phyloP scores from a whole-genome alignment of 2,329 filamentous ascomycete genomes.

The Pezicula radicicola region DNA sequence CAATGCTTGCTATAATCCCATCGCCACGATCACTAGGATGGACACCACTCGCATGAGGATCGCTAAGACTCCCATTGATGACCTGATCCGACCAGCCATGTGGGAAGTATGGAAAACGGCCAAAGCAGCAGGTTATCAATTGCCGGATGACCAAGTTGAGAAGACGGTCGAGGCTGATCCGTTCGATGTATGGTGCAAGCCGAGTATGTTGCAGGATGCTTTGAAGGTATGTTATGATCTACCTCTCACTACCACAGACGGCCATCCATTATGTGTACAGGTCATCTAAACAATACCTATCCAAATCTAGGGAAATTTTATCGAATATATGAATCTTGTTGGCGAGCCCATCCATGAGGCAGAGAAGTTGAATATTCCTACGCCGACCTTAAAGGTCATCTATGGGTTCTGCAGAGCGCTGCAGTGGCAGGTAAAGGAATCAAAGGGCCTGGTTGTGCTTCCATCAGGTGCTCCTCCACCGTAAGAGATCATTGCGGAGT shows the following conservation, averaged over 20 bases:
- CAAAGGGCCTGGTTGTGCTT: slow-evolving; percentile 34
- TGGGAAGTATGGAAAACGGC: slow-evolving; percentile 23
- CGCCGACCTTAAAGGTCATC: slow-evolving; percentile 48
- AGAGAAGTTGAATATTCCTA: slow-evolving; percentile 43
- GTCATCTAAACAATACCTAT: neutral
- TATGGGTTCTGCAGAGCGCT: slow-evolving; percentile 50
- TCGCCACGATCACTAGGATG: slow-evolving; percentile 20
- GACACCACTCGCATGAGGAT: slow-evolving; percentile 19
- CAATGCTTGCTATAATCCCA: slow-evolving; percentile 22
- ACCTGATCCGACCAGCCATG: slow-evolving; percentile 26
- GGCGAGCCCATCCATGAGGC: slow-evolving; percentile 51
- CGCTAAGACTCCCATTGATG: slow-evolving; percentile 27
- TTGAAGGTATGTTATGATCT: slow-evolving; percentile 37
- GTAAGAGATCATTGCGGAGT: no score
- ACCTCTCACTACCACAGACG: neutral
- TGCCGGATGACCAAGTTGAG: slow-evolving; percentile 18
- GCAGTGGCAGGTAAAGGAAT: slow-evolving; percentile 39
- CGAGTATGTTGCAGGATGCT: slow-evolving; percentile 49
- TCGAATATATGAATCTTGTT: slow-evolving; percentile 53
- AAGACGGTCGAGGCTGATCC: slow-evolving; percentile 46
- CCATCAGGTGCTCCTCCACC: neutral
- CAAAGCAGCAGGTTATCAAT: slow-evolving; percentile 17
- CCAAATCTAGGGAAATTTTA: slow-evolving; percentile 42
- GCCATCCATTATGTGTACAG: no score
- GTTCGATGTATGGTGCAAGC: slow-evolving; percentile 36